Evolutionary conservation across 176 grass and related monocot genomes (phyloP).

Genomic region (Tillandsia fasciculata): DNA sequence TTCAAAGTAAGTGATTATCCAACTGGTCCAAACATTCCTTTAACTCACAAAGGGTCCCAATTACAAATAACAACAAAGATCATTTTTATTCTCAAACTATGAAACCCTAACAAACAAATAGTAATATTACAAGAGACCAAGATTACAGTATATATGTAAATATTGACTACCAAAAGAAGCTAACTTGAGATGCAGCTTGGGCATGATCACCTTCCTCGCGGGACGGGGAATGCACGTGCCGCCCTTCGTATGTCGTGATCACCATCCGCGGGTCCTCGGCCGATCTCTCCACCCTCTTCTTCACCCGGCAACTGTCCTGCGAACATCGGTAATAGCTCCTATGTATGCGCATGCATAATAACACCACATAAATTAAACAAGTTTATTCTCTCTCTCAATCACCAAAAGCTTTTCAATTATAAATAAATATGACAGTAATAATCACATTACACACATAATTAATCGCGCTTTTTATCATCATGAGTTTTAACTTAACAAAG

Average conservation of each 20-base stretch:
- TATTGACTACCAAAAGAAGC: constrained; percentile 57
- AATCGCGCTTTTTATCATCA: background rate
- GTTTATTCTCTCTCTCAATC: background rate
- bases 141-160: too few species aligned
- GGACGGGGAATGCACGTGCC: constrained; percentile 78
- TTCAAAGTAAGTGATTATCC: too few species aligned
- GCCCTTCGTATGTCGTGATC: constrained; percentile 86
- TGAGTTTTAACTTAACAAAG: constrained; percentile 20
- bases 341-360: constrained; percentile 4
- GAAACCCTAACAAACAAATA: background rate
- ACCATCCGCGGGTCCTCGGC: constrained; percentile 83
- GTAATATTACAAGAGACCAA: too few species aligned
- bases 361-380: background rate
- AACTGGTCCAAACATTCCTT: too few species aligned
- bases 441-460: too few species aligned
- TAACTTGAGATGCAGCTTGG: constrained; percentile 49
- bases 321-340: constrained; percentile 95
- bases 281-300: constrained; percentile 78
- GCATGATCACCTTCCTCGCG: constrained; percentile 43
- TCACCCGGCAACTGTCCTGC: constrained; percentile 71
- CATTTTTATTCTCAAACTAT: background rate
- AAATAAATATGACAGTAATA: too few species aligned
- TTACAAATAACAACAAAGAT: too few species aligned
- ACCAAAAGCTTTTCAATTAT: background rate
- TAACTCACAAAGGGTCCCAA: too few species aligned